phyloP scores from a whole-genome alignment of 2,329 filamentous ascomycete genomes.

The Dactylellina parvicollis region DNA sequence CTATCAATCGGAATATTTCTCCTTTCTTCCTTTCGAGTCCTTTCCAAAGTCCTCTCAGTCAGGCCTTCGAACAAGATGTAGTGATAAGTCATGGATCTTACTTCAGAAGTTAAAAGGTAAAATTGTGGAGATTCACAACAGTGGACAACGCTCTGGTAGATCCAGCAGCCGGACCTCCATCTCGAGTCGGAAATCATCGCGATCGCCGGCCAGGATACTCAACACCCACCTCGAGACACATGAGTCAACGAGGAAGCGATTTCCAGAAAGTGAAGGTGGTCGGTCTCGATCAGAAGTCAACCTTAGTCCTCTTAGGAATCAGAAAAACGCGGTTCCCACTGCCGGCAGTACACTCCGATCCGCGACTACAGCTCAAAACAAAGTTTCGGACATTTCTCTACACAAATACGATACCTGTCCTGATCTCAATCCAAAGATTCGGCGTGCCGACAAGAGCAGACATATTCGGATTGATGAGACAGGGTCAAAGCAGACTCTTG shows the following conservation, averaged over 20 bases:
- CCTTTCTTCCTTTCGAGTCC: constrained; percentile 38
- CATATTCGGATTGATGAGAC: constrained; percentile 12
- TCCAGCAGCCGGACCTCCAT: constrained; percentile 39
- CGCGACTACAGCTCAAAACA: neutral
- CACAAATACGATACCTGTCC: neutral
- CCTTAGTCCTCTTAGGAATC: neutral
- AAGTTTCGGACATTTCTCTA: neutral
- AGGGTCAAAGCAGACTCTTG: neutral
- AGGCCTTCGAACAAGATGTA: constrained; percentile 38
- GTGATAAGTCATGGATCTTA: constrained; percentile 53
- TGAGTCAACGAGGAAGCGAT: neutral
- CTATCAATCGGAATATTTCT: constrained; percentile 39
- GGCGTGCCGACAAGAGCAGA: neutral
- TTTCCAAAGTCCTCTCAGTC: constrained; percentile 34
- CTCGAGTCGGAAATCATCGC: constrained; percentile 43
- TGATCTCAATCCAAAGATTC: neutral
- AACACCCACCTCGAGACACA: neutral
- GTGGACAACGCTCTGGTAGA: constrained; percentile 31
- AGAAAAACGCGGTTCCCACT: constrained; percentile 14
- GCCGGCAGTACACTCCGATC: constrained; percentile 12
- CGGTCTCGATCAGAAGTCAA: neutral
- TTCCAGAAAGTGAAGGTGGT: constrained; percentile 12
- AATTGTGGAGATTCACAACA: constrained; percentile 46
- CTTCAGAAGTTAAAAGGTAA: constrained; percentile 46
- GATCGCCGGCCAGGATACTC: constrained; percentile 20